Conservation (phyloP, 2,329 filamentous ascomycete genomes). For the Coniochaeta sp. region DNA sequence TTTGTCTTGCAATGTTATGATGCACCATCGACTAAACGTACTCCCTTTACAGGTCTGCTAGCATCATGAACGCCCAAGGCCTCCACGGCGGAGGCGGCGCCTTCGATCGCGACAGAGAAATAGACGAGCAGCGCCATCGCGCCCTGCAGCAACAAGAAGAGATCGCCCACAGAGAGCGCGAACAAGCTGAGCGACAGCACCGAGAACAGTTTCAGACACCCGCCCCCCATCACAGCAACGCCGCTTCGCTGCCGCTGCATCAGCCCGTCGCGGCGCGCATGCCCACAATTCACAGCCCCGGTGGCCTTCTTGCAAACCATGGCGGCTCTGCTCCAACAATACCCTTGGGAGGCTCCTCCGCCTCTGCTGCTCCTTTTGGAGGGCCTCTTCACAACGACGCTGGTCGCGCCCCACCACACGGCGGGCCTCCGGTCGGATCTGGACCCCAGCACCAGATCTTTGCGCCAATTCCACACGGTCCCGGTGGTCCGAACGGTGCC, state of each 20-base stretch:
- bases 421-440: slow-evolving; percentile 38
- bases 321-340: slow-evolving; percentile 50
- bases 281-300: slow-evolving; percentile 84
- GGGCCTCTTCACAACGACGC: slow-evolving; percentile 47
- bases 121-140: slow-evolving; percentile 39
- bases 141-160: slow-evolving; percentile 39
- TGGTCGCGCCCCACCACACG: slow-evolving; percentile 43
- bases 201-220: slow-evolving; percentile 58
- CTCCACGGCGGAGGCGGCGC: slow-evolving; percentile 32
- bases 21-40: background rate
- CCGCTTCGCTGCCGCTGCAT: slow-evolving; percentile 83
- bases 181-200: slow-evolving; percentile 55
- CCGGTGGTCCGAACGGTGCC: slow-evolving; percentile 42
- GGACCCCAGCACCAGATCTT: slow-evolving; percentile 50
- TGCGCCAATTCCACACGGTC: slow-evolving; percentile 42
- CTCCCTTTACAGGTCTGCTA: background rate
- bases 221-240: slow-evolving; percentile 77
- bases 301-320: slow-evolving; percentile 74
- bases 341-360: slow-evolving; percentile 44
- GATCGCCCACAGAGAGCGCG: slow-evolving; percentile 51
- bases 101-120: slow-evolving; percentile 42
- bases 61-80: slow-evolving; percentile 38
- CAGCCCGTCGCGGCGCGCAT: slow-evolving; percentile 85
- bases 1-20: background rate
- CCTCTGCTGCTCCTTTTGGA: slow-evolving; percentile 42